These are phyloP conservation scores for Aureobasidium zeae DNA, from an alignment of 2,329 filamentous ascomycete species.

Conservation along the genomic window DNA sequence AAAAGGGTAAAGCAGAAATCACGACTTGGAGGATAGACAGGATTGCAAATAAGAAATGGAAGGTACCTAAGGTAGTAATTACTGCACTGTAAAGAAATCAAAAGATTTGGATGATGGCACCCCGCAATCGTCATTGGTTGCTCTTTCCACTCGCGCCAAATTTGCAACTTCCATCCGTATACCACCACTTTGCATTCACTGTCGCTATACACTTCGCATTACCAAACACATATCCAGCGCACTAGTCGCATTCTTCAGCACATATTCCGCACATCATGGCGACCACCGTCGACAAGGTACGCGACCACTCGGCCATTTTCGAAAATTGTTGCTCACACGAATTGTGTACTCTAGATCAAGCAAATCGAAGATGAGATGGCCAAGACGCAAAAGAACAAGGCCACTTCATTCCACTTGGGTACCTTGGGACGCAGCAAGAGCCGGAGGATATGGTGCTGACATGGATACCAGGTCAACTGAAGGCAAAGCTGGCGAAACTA, in stretches of 20 bases:
- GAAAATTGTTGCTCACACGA: constrained; percentile 29
- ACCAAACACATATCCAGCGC: not conserved
- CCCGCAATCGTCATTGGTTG: constrained; percentile 12
- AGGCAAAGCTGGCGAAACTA: constrained; percentile 95
- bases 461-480: constrained; percentile 58
- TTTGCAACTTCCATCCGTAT: constrained; percentile 11
- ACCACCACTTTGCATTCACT: not conserved
- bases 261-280: constrained; percentile 56
- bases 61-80: too few species aligned
- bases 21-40: too few species aligned
- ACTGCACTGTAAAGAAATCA: too few species aligned
- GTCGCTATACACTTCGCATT: constrained; percentile 1
- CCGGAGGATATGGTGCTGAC: not conserved
- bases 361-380: constrained; percentile 97
- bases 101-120: too few species aligned
- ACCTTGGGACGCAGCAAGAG: constrained; percentile 16
- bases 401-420: constrained; percentile 84
- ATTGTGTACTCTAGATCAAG: constrained; percentile 64
- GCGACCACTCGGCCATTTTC: constrained; percentile 4
- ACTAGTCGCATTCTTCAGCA: not conserved
- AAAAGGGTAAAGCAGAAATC: too few species aligned
- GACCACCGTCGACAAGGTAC: constrained; percentile 92
- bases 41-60: not conserved
- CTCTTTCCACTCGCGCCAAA: not conserved
- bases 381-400: constrained; percentile 95